These are phyloP conservation scores for Pichia rugopelliculosa DNA, from an alignment of 805 yeast species.

Conservation along the genomic window DNA sequence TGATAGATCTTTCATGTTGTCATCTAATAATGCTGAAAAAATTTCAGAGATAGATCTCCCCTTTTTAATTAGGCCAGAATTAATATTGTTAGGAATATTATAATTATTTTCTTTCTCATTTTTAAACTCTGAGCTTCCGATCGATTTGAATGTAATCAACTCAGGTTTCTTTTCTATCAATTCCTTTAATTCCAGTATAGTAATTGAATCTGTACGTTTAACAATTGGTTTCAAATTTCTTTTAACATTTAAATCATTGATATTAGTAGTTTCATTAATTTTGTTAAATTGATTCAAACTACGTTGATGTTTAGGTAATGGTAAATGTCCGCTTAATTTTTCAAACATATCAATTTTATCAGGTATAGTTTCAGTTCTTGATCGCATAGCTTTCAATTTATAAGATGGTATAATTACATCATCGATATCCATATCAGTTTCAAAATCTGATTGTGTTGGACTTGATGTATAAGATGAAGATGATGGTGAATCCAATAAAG, in stretches of 20 bases:
- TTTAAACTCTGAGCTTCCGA: neutral
- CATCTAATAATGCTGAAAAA: conserved; percentile 23
- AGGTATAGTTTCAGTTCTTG: conserved; percentile 13
- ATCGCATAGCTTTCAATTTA: neutral
- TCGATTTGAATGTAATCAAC: conserved; percentile 1
- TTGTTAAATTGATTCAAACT: conserved; percentile 1
- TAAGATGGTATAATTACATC: neutral
- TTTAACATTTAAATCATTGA: neutral
- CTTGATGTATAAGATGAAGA: conserved; percentile 9
- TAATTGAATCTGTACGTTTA: conserved; percentile 6
- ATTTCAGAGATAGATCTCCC: conserved; percentile 19
- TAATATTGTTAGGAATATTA: neutral
- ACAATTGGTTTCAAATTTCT: conserved; percentile 8
- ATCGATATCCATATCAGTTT: neutral
- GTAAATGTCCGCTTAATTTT: conserved; percentile 21
- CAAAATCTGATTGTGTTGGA: conserved; percentile 2
- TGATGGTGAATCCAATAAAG: conserved; percentile 12
- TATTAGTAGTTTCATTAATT: neutral
- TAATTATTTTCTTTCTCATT: neutral
- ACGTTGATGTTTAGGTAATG: conserved; percentile 3
- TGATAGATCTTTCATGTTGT: conserved; percentile 22
- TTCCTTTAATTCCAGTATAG: conserved; percentile 9
- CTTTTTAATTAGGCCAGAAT: neutral
- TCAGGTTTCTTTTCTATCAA: conserved; percentile 12
- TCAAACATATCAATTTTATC: conserved; percentile 26